Base-by-base conservation (phyloP, 306 rosid species). In the Lathyrus tuberosus region DNA sequence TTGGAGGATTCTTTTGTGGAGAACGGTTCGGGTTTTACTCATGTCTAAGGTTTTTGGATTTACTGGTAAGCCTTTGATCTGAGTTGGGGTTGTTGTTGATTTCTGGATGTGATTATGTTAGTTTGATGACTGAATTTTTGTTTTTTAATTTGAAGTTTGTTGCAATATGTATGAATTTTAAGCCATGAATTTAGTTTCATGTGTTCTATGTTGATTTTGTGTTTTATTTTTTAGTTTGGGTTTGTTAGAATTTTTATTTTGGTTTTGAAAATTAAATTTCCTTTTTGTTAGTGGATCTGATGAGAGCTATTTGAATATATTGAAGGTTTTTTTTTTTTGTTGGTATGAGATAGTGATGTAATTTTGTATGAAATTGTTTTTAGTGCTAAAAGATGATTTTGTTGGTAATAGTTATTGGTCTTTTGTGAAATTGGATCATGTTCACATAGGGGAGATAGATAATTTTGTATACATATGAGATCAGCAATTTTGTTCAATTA, bases 1-100 rank as follows among this genome's bases (percentile, higher is more conserved):
- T 84, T 80, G 53, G 79, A 84, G 89, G 82, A 84, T 81, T 84
- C 66, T 79, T 78, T 47, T 71, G 79, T 37, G 81, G 16, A 3
- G 58, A 79, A 49, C 82, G 58, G 28, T 72, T 48, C 72, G 26
- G 60, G 78, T 81, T 86, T 83, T 52, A 74, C 77, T 80, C 84
- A 95, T 95, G 99, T 95, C 97, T 38, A 68, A 91, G 80, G 87
- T 95, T 78, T 80, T 89, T 41, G 83, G 82, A 68, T 95, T 86
- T 81, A 53, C 89, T 8, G 99, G 99, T 95, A 75, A 83, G 86
- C n/a, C 38, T 18, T 16, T 41, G 31, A 14, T 17, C 72, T 28
- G 0, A 2, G 66, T 1, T 41, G 4, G 11, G 4, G 30, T 26
- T 26, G 13, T 62, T 42, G 11, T 5, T 13, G 10, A 70, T 75